phyloP scores from a whole-genome alignment of 305 asterid species.

The Solanum hybrid region DNA sequence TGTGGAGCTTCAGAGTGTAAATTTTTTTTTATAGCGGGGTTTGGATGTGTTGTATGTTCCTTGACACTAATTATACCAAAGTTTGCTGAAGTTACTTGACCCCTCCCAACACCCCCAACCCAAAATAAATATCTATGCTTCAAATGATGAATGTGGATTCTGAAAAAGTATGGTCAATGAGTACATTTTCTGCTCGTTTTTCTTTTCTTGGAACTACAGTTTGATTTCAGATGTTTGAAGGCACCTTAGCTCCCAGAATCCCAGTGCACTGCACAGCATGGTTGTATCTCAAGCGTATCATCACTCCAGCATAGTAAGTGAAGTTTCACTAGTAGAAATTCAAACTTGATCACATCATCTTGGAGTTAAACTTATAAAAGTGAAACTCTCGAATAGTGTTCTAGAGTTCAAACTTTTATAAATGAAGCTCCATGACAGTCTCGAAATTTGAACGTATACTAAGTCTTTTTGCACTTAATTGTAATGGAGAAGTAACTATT shows the following conservation, averaged over 20 bases:
- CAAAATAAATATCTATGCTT: neutral
- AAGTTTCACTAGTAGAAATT: neutral
- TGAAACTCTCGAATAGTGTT: neutral
- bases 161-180: neutral
- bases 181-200: neutral
- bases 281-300: neutral
- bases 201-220: neutral
- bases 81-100: neutral
- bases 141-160: neutral
- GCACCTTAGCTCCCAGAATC: neutral
- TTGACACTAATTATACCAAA: neutral
- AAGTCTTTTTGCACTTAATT: no score
- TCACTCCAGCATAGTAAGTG: neutral
- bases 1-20: neutral
- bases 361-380: neutral
- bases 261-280: neutral
- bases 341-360: neutral
- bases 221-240: neutral
- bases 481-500: neutral
- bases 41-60: neutral
- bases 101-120: neutral
- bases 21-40: neutral
- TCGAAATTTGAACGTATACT: no score
- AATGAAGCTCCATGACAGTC: neutral
- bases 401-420: neutral